Evolutionary conservation across 192 early-diverging fungal species (phyloP), one percentile per base, ranked within the genome.

Genomic region (Backusella psychrophila): DNA sequence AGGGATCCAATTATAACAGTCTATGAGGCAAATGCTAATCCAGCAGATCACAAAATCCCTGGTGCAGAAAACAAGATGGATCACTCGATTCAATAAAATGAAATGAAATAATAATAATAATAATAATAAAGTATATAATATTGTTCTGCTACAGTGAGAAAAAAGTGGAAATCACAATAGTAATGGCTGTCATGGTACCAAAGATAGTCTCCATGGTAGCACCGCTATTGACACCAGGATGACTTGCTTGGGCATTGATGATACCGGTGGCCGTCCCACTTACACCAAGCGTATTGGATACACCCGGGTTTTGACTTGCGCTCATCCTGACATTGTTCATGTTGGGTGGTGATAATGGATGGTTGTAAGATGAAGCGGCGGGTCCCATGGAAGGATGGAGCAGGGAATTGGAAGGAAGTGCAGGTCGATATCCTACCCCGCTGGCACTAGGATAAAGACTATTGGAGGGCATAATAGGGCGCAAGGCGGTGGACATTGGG

Each of bases 1-100:
- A 86, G 88, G 14, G 86, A 88, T 74, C 91, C 92, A 1, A 88
- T 94, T 38, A 87, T 93, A 72, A 29, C 34, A 53, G 73, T 93
- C 6, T 94, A 94, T 67, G 93, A 94, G 80, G 79, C 90, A 41
- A 89, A 88, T 65, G 90, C 93, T 8, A 92, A 91, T 75, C 88
- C 86, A 12, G 89, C 91, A 0, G 93, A 94, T 78, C 93, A 94
- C 73, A 94, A 91, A 69, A 83, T 83, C 3, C 86, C 85, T 4
- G 84, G 84, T 0, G 78, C 66, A 8, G 88, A 91, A 35, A 74
- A 85, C 33, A 76, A 73, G 23, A 75, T 85, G 35, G 80, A 86
- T 69, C 81, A 88, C 56, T 78, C 82, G 9, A 77, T 89, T 53
- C 79, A 89, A 38, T 89, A 84, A 67, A 11, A 15, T 31, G 31